phyloP scores from a whole-genome alignment of 345 rosid genomes.

The Rhodomyrtus tomentosa region DNA sequence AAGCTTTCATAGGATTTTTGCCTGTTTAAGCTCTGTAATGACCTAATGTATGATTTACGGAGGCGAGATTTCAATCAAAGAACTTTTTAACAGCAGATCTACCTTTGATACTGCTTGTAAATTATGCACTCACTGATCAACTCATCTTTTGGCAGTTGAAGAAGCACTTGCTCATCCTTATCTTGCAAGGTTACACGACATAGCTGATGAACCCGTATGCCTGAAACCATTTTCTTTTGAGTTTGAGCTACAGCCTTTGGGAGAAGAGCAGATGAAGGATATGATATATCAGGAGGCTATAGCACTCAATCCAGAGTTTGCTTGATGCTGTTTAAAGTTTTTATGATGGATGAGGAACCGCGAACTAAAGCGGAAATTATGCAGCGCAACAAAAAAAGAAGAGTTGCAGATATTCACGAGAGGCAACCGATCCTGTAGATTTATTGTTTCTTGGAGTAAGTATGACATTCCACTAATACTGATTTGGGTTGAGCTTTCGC shows the following conservation, averaged over 20 bases:
- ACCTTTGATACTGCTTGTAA: neutral
- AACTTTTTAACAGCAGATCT: neutral
- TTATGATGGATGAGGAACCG: neutral
- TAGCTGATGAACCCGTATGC: conserved; percentile 87
- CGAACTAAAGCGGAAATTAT: neutral
- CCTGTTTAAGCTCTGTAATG: neutral
- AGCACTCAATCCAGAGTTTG: conserved; percentile 59
- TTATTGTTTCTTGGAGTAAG: neutral
- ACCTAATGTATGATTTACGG: neutral
- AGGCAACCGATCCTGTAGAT: neutral
- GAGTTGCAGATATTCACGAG: neutral
- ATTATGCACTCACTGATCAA: neutral
- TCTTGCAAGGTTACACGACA: conserved; percentile 72
- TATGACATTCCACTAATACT: neutral
- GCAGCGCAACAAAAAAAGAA: neutral
- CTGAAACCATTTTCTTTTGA: conserved; percentile 66
- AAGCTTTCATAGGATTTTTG: neutral
- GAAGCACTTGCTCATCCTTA: conserved; percentile 88
- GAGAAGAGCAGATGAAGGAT: conserved; percentile 91
- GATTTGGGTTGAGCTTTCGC: neutral
- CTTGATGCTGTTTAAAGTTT: conserved; percentile 9
- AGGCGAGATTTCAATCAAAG: neutral
- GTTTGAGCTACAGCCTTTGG: conserved; percentile 69
- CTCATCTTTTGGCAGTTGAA: conserved; percentile 49
- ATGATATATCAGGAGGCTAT: conserved; percentile 76